A percentile compares a stretch with the other conserved stretches of the same genome.
Conservation (phyloP, 2,329 filamentous ascomycete genomes). For the Biscogniauxia mediterranea region DNA sequence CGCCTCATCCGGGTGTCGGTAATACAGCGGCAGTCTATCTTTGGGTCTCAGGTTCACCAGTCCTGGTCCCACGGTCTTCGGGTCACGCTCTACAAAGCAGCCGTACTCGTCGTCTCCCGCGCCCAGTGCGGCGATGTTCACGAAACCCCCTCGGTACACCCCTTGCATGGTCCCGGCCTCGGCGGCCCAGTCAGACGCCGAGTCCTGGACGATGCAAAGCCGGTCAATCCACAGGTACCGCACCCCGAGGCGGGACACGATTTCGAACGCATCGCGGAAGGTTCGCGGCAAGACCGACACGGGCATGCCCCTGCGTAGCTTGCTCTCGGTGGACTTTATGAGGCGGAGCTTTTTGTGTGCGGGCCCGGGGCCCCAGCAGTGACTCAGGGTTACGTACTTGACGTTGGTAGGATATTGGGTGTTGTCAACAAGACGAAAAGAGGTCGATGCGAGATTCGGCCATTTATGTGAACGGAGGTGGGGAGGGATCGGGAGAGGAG, state of each 20-base stretch:
- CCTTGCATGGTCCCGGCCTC: background rate
- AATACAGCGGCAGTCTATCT: background rate
- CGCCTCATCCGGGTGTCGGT: background rate
- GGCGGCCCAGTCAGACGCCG: conserved; percentile 1
- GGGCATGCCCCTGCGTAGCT: conserved; percentile 4
- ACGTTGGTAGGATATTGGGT: background rate
- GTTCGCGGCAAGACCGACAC: conserved; percentile 11
- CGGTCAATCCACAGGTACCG: conserved; percentile 10
- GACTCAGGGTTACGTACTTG: conserved; percentile 17
- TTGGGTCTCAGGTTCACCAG: background rate
- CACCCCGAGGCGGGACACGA: background rate
- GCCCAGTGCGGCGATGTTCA: conserved; percentile 6
- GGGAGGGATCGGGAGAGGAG: background rate
- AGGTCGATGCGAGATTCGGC: background rate
- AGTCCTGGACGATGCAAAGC: conserved; percentile 12
- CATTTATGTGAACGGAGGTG: background rate
- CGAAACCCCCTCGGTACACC: background rate
- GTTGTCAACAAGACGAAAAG: background rate
- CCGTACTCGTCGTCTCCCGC: background rate
- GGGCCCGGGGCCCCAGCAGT: conserved; percentile 17
- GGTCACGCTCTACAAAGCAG: conserved; percentile 1
- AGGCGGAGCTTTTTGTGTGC: conserved; percentile 11
- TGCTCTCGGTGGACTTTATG: background rate
- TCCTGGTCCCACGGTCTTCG: background rate
- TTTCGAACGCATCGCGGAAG: conserved; percentile 17